Evolutionary conservation across 176 grass and related monocot species (phyloP).

Genomic region (Puya raimondii): DNA sequence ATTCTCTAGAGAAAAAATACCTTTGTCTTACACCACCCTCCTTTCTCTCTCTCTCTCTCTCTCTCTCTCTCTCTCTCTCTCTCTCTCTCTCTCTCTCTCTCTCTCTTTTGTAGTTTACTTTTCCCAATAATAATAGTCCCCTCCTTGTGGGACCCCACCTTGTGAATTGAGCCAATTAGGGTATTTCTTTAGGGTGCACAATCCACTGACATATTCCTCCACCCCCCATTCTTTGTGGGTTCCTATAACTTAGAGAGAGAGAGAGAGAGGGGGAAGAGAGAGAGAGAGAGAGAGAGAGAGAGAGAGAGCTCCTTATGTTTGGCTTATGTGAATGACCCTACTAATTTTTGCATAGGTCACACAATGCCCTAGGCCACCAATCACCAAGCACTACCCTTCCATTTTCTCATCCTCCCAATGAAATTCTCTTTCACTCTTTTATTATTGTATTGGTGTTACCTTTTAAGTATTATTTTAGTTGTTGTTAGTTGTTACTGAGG

Average conservation of each 20-base stretch:
- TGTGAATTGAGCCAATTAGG: background rate
- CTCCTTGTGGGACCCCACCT: background rate
- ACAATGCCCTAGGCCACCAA: background rate
- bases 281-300: background rate
- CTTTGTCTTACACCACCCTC: background rate
- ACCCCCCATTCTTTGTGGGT: background rate
- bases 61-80: background rate
- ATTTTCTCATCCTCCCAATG: background rate
- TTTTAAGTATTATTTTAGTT: too few species aligned
- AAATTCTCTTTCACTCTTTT: background rate
- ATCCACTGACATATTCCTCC: background rate
- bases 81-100: background rate
- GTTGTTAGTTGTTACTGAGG: too few species aligned
- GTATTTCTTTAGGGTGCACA: background rate
- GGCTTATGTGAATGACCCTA: constrained; percentile 1
- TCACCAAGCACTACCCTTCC: background rate
- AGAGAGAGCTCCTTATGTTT: background rate
- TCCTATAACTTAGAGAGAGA: background rate
- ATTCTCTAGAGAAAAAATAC: background rate
- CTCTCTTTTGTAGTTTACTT: background rate
- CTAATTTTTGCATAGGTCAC: background rate
- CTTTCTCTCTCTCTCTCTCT: background rate
- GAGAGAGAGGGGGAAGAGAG: background rate
- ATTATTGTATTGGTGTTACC: too few species aligned
- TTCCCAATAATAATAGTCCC: too few species aligned